These are phyloP conservation scores for Gossypium lobatum DNA, from an alignment of 441 rosid species.

Conservation along the genomic window DNA sequence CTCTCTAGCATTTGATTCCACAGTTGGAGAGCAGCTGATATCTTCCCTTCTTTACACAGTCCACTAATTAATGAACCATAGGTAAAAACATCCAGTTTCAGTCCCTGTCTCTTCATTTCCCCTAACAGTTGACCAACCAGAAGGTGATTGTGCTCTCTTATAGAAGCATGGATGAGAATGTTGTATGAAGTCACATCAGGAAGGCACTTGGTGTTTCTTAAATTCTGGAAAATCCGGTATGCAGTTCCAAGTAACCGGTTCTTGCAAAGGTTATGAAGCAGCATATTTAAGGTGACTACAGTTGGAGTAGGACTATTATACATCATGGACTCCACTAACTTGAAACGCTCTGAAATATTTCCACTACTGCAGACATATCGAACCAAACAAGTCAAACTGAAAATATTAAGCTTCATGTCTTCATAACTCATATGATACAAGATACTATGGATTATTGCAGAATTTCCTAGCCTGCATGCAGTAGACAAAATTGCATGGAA, in stretches of 20 bases:
- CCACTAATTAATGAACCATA: constrained; percentile 17
- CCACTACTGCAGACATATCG: constrained; percentile 23
- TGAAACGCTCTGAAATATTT: constrained; percentile 21
- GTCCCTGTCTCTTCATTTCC: constrained; percentile 22
- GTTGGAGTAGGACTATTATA: constrained; percentile 20
- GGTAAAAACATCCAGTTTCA: constrained; percentile 20
- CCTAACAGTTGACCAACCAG: constrained; percentile 17
- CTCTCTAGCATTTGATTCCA: constrained; percentile 20
- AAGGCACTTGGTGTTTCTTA: constrained; percentile 14
- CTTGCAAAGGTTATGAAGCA: constrained; percentile 35
- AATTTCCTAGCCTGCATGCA: constrained; percentile 28
- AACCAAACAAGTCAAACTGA: constrained; percentile 27
- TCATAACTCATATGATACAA: constrained; percentile 23
- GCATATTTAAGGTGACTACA: constrained; percentile 19
- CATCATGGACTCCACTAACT: constrained; percentile 26
- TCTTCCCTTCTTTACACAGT: constrained; percentile 21
- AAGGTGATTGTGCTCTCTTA: constrained; percentile 13
- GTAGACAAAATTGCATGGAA: constrained; percentile 31
- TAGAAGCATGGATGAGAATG: constrained; percentile 25
- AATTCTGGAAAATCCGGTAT: constrained; percentile 5
- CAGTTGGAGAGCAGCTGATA: constrained; percentile 20
- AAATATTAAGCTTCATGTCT: constrained; percentile 21
- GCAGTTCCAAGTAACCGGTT: constrained; percentile 23
- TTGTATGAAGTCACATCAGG: constrained; percentile 23
- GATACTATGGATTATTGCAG: constrained; percentile 19